phyloP scores from a whole-genome alignment of 345 rosid species.

The Lagerstroemia speciosa region DNA sequence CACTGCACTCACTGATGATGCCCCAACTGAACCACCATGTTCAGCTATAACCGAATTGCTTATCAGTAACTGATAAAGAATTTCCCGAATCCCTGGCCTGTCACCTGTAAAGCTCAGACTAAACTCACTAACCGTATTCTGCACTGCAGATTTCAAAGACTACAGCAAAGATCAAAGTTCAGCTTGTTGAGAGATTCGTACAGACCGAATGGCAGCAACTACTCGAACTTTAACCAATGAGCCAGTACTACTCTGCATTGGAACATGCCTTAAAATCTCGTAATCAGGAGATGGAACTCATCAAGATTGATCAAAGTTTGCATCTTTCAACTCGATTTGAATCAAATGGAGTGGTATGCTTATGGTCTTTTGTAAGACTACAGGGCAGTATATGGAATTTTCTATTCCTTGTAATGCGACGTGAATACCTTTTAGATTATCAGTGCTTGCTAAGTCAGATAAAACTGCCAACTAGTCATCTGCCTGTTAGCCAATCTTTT shows the following conservation, averaged over 20 bases:
- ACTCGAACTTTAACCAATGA: not conserved
- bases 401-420: not conserved
- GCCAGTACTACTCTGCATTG: not conserved
- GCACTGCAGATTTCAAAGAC: not conserved
- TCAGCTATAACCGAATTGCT: conserved; percentile 77
- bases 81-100: not conserved
- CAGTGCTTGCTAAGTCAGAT: not conserved
- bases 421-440: not conserved
- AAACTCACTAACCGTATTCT: not conserved
- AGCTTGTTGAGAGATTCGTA: no score
- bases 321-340: not conserved
- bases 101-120: not conserved
- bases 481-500: not conserved
- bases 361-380: not conserved
- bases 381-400: not conserved
- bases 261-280: not conserved
- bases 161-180: no score
- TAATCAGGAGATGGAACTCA: not conserved
- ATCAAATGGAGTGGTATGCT: not conserved
- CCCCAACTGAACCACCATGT: conserved; percentile 56
- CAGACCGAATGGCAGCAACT: not conserved
- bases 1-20: conserved; percentile 61
- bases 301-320: not conserved
- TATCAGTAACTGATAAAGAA: conserved; percentile 21
- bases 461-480: not conserved